Evolutionary conservation across 2,329 filamentous ascomycete genomes (phyloP).

Genomic region (Fonsecaea monophora): DNA sequence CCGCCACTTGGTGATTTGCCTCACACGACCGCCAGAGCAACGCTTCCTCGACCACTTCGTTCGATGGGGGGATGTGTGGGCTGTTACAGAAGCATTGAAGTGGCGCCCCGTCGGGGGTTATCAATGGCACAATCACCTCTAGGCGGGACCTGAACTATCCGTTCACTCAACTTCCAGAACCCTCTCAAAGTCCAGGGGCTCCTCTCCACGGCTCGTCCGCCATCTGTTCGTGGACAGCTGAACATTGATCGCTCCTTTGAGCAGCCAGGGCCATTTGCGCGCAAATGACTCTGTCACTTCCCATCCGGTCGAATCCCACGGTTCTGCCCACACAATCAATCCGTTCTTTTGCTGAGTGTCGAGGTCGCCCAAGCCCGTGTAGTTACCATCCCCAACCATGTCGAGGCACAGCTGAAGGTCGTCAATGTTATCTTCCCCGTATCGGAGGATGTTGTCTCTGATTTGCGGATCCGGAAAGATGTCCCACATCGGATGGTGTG

Average conservation of each 20-base stretch:
- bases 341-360: conserved; percentile 40
- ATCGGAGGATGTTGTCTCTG: conserved; percentile 50
- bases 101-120: background rate
- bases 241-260: conserved; percentile 23
- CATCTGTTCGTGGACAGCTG: conserved; percentile 34
- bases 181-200: conserved; percentile 31
- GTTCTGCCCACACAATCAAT: conserved; percentile 59
- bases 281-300: conserved; percentile 56
- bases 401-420: conserved; percentile 49
- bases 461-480: conserved; percentile 48
- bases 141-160: background rate
- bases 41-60: no score
- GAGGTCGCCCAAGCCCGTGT: conserved; percentile 1
- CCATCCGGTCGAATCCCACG: conserved; percentile 56
- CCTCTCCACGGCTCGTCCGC: conserved; percentile 31
- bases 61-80: background rate
- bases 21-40: no score
- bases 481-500: conserved; percentile 53
- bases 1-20: no score
- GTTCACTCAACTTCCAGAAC: conserved; percentile 26
- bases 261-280: conserved; percentile 50
- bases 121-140: conserved; percentile 1
- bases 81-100: background rate
- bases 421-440: conserved; percentile 44
- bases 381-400: conserved; percentile 42